Evolutionary conservation across 1,139 yeast species (phyloP), one percentile per base, ranked within the genome.

Genomic region (Sugiyamaella sp.): DNA sequence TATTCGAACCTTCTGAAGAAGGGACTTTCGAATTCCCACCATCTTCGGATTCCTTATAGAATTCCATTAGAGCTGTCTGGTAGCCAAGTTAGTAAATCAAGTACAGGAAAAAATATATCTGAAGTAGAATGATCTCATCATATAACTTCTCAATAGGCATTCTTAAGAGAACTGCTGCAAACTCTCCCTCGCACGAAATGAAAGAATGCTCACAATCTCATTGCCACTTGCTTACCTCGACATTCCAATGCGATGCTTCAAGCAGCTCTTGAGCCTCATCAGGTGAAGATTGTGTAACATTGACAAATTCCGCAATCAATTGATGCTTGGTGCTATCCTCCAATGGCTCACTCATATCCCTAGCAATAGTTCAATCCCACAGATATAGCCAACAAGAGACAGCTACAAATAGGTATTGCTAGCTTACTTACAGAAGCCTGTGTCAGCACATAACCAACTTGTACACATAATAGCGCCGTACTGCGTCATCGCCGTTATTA

Each of bases 251-350:
- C 63, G 74, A 68, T 41, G 73, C 67, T 24, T 69, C 71, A 33
- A 81, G 63, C 51, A 74, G 73, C 51, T 70, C 71, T 39, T 66
- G 68, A 1, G 85, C 85, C 32, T 74, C 77, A 19, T 72, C 66
- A n/a, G 69, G 66, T 2, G 80, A 71, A 10, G 74, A 69, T 49
- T 75, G 75, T 4, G 85, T 76, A 54, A 81, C 66, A 25, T 74
- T 74, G 52, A 80, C 74, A 66, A 88, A 86, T 63, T 81, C 80
- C 20, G 80, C 78, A 42, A 83, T 71, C 57, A 65, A 62, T 19
- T 65, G 66, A 54, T 64, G 66, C 40, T 59, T 56, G 16, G 54
- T 56, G 42, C 54, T 58, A 32, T 56, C 57, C n/a, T 52, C 53
- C 52, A 49, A 43, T 37, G 12, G 40, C 21, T 48, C 42, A 22